These are phyloP conservation scores for Penicillium corylophilum DNA, from an alignment of 2,329 filamentous ascomycete species.

Conservation along the genomic window DNA sequence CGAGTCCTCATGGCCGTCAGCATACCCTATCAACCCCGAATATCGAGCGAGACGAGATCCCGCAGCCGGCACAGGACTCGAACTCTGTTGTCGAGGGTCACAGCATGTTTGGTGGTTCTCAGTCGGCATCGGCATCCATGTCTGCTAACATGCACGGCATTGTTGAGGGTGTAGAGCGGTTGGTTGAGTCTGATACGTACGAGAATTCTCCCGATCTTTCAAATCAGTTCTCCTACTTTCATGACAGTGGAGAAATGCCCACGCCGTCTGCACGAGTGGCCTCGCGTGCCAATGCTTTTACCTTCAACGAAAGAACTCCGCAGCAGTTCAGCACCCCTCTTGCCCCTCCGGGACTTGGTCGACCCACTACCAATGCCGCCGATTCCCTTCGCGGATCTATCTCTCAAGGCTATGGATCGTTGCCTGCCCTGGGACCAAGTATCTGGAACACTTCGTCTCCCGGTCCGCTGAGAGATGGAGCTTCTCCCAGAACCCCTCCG, in stretches of 20 bases:
- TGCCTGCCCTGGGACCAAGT: constrained; percentile 31
- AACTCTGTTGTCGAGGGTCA: constrained; percentile 27
- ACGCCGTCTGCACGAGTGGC: constrained; percentile 26
- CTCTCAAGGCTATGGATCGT: constrained; percentile 34
- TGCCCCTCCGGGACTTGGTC: constrained; percentile 35
- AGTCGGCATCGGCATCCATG: constrained; percentile 49
- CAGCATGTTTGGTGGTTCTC: constrained; percentile 42
- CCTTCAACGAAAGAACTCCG: constrained; percentile 24
- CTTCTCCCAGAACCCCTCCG: constrained; percentile 41
- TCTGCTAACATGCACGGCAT: constrained; percentile 44
- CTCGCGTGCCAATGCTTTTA: constrained; percentile 18
- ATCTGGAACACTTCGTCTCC: constrained; percentile 49
- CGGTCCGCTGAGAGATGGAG: constrained; percentile 42
- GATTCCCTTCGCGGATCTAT: constrained; percentile 22
- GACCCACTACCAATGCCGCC: constrained; percentile 20
- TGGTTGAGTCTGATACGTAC: constrained; percentile 43
- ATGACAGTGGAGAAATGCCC: constrained; percentile 19
- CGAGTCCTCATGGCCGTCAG: constrained; percentile 45
- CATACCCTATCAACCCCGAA: constrained; percentile 41
- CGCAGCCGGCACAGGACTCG: constrained; percentile 26
- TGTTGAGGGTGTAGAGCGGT: constrained; percentile 39
- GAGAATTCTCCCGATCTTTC: constrained; percentile 31
- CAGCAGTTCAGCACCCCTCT: constrained; percentile 29
- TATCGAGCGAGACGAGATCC: constrained; percentile 43
- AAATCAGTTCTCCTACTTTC: constrained; percentile 30